Conservation (phyloP, 2,329 filamentous ascomycete genomes). For the Amauroascus verrucosus region DNA sequence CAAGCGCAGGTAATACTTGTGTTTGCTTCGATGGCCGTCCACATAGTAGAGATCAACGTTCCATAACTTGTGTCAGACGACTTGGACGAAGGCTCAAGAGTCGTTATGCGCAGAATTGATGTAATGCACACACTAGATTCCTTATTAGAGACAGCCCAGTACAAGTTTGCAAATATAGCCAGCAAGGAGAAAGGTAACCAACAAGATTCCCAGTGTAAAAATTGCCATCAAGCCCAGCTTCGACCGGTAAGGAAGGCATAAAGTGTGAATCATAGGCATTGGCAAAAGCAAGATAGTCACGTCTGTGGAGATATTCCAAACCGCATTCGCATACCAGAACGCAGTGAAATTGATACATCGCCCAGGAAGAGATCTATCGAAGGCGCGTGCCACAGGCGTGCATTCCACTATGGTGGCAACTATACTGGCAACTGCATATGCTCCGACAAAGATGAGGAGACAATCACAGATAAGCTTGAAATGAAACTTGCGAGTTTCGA, state of each 20-base stretch:
- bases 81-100: constrained; percentile 22
- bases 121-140: constrained; percentile 22
- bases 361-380: constrained; percentile 34
- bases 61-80: constrained; percentile 21
- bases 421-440: constrained; percentile 41
- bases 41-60: constrained; percentile 25
- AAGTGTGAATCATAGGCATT: constrained; percentile 25
- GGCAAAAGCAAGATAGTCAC: constrained; percentile 28
- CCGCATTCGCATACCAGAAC: constrained; percentile 43
- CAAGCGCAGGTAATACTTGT: constrained; percentile 32
- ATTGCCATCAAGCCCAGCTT: constrained; percentile 41
- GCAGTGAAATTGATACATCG: constrained; percentile 39
- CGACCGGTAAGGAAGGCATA: constrained; percentile 30
- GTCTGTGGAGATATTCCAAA: constrained; percentile 29
- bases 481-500: constrained; percentile 39
- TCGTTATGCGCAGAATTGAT: constrained; percentile 28
- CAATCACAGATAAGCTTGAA: constrained; percentile 39
- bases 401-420: constrained; percentile 44
- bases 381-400: constrained; percentile 39
- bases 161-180: neutral
- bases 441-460: constrained; percentile 35
- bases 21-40: constrained; percentile 30
- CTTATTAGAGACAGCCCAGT: constrained; percentile 3
- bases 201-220: constrained; percentile 32
- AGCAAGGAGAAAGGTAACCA: constrained; percentile 14